These are phyloP conservation scores for Jatropha podagrica DNA, from an alignment of 441 rosid species.

Conservation along the genomic window DNA sequence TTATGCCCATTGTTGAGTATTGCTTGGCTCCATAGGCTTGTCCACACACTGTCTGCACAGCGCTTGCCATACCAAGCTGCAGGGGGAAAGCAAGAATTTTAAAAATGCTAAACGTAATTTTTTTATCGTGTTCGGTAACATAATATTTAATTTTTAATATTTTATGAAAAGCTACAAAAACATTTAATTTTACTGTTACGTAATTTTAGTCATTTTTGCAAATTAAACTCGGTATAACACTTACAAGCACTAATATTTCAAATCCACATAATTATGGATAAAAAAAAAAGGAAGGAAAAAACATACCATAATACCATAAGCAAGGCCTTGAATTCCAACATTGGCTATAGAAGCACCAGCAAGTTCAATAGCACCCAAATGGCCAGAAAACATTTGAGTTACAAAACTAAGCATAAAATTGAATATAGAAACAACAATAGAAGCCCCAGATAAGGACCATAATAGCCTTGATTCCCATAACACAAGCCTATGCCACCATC, in stretches of 20 bases:
- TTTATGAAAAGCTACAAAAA: too few species aligned
- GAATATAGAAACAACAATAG: conserved; percentile 66
- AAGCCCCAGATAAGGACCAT: conserved; percentile 76
- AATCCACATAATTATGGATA: too few species aligned
- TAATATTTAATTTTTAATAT: too few species aligned
- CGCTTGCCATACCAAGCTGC: conserved; percentile 99
- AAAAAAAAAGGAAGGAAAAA: too few species aligned
- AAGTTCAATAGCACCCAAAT: conserved; percentile 71
- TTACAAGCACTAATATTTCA: too few species aligned
- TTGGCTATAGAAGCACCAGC: conserved; percentile 92
- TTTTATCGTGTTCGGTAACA: too few species aligned
- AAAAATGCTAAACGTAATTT: too few species aligned
- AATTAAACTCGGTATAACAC: too few species aligned
- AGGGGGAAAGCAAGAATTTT: too few species aligned
- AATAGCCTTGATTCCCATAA: conserved; percentile 84
- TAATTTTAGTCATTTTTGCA: too few species aligned
- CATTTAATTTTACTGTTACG: too few species aligned
- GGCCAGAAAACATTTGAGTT: conserved; percentile 82
- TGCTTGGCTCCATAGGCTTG: conserved; percentile 91
- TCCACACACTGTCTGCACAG: conserved; percentile 95
- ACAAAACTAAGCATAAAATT: conserved; percentile 88
- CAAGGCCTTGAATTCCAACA: conserved; percentile 92
- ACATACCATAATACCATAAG: conserved; percentile 91
- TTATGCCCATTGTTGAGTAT: conserved; percentile 76
- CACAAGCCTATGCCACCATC: conserved; percentile 75